These are phyloP conservation scores for Cucurbita argyrosperma DNA, from an alignment of 306 rosid genomes.

Conservation along the genomic window DNA sequence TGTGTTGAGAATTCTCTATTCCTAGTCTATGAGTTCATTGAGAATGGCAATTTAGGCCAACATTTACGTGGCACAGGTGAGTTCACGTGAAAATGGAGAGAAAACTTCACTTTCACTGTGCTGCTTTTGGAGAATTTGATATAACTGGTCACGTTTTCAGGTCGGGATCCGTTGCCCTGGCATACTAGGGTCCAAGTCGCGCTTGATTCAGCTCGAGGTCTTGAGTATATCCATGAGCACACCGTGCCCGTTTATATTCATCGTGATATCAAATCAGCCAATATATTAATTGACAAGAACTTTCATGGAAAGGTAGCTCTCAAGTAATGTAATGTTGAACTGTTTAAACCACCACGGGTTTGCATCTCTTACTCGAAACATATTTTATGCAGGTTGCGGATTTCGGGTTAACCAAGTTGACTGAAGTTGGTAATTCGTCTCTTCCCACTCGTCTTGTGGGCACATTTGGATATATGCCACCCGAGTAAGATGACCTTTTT, in stretches of 20 bases:
- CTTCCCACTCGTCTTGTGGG: constrained; percentile 79
- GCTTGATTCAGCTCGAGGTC: constrained; percentile 94
- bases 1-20: constrained; percentile 82
- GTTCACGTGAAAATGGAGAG: constrained; percentile 2
- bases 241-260: constrained; percentile 94
- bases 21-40: constrained; percentile 81
- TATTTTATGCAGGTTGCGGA: constrained; percentile 66
- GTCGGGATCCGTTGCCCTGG: constrained; percentile 73
- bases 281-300: constrained; percentile 77
- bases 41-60: constrained; percentile 78
- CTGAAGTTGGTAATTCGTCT: constrained; percentile 77
- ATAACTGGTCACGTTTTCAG: constrained; percentile 22
- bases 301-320: constrained; percentile 64
- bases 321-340: not conserved
- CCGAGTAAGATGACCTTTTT: constrained; percentile 42
- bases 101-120: not conserved
- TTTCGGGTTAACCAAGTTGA: constrained; percentile 80
- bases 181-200: constrained; percentile 82
- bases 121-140: not conserved
- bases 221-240: constrained; percentile 94
- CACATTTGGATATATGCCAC: constrained; percentile 95
- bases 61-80: constrained; percentile 88
- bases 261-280: constrained; percentile 93
- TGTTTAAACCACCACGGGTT: constrained; percentile 6
- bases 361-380: not conserved